Base-by-base conservation (phyloP, 352 stramenopile species). In the Phytophthora agathidicida region DNA sequence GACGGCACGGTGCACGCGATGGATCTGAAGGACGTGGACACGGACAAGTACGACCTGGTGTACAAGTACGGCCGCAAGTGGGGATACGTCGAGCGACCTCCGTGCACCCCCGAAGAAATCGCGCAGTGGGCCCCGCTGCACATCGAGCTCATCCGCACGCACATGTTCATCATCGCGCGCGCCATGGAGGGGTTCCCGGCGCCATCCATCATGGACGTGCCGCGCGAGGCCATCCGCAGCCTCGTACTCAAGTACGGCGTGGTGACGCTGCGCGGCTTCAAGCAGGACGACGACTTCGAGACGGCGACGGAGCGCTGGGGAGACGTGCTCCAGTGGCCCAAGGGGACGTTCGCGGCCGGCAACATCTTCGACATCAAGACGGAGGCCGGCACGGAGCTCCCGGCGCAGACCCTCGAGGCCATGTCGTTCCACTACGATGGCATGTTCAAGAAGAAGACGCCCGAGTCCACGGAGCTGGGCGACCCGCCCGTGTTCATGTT, bases 371-470 rank as follows among this genome's bases (percentile, higher is more conserved):
- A 63, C 36, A 35, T 63, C 36, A 63, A 63, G 36, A 63, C 54
- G 30, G 44, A 63, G 44, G 9, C 32, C 19, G 44, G 37, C 36
- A 51, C 54, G 10, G 39, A 16, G 33, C 30, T 63, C 17, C 44
- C 54, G 6, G 54, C 45, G 32, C 54, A 63, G 37, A 63, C 54
- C 17, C 54, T 56, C 20, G 54, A 63, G 46, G 54, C 44, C 36
- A 46, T 63, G 54, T 63, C 54, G 36, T 64, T 58, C 45, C 55
- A 64, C 45, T 64, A 58, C 55, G 45, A 58, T 45, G 55, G 55
- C 24, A 64, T 64, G 55, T 58, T 64, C 55, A 64, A 64, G 45
- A 64, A 64, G 44, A 64, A 64, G 45, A 64, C 55, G 11, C 45
- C 55, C 37, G 55, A 58, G 30, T 47, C 45, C 20, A 63, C 44